Percentiles rank a stretch among this genome's conserved stretches.
phyloP scores from a whole-genome alignment of 2,329 filamentous ascomycete genomes.

The Trichophyton equinum region DNA sequence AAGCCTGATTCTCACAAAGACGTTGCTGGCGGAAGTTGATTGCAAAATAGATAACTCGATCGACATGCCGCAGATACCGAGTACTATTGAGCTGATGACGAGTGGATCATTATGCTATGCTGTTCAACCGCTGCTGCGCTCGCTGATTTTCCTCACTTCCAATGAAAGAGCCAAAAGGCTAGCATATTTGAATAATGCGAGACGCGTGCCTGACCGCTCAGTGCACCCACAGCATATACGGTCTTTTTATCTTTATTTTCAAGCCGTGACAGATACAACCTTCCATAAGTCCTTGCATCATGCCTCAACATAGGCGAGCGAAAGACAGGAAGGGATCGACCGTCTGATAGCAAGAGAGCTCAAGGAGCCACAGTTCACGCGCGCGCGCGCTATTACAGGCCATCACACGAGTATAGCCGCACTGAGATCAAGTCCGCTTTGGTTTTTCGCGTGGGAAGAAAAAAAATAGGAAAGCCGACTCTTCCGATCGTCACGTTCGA shows the following conservation, averaged over 20 bases:
- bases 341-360: slow-evolving; percentile 23
- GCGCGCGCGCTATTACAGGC: neutral
- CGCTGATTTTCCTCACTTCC: slow-evolving; percentile 33
- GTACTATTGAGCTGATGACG: neutral
- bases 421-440: neutral
- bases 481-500: slow-evolving; percentile 25
- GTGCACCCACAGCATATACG: slow-evolving; percentile 1
- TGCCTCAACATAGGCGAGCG: slow-evolving; percentile 21
- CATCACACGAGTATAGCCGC: slow-evolving; percentile 2
- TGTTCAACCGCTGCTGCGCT: slow-evolving; percentile 41
- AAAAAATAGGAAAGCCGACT: slow-evolving; percentile 21
- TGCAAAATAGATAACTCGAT: neutral
- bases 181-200: neutral
- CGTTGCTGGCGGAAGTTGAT: neutral
- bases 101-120: slow-evolving; percentile 19
- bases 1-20: neutral
- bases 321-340: slow-evolving; percentile 18
- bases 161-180: slow-evolving; percentile 5
- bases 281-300: slow-evolving; percentile 22
- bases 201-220: neutral
- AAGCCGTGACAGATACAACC: slow-evolving; percentile 47
- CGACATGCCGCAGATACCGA: neutral
- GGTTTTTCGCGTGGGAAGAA: slow-evolving; percentile 11
- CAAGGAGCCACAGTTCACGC: neutral
- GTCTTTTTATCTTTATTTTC: slow-evolving; percentile 10